phyloP scores from a whole-genome alignment of 441 rosid species.

The Gossypium davidsonii region DNA sequence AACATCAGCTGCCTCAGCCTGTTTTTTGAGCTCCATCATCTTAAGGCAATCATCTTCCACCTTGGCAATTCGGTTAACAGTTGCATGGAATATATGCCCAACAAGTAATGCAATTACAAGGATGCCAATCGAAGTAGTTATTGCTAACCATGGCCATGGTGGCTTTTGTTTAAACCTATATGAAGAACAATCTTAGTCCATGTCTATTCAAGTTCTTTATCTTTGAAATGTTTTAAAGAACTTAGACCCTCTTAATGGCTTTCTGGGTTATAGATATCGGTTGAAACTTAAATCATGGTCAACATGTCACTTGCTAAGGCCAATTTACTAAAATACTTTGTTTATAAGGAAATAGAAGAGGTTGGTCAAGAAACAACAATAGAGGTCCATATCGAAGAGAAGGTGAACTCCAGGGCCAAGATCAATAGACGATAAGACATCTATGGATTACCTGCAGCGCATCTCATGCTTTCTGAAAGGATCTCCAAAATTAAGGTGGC shows the following conservation, averaged over 20 bases:
- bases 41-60: conserved; percentile 73
- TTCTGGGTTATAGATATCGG: neutral
- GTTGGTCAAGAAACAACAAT: neutral
- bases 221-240: neutral
- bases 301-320: neutral
- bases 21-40: conserved; percentile 71
- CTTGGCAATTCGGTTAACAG: conserved; percentile 69
- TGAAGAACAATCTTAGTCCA: conserved; percentile 14
- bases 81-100: conserved; percentile 71
- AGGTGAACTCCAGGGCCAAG: neutral
- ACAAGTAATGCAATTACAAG: conserved; percentile 78
- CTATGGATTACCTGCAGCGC: conserved; percentile 72
- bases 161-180: conserved; percentile 76
- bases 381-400: conserved; percentile 2
- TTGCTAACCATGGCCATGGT: conserved; percentile 68
- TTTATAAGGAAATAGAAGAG: neutral
- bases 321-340: neutral
- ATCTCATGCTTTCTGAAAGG: conserved; percentile 84
- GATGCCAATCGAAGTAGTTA: conserved; percentile 50
- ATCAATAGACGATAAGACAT: neutral
- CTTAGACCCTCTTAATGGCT: conserved; percentile 2
- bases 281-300: neutral
- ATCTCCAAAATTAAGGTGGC: conserved; percentile 79
- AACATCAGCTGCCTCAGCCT: conserved; percentile 86
- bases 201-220: neutral